Base-by-base conservation (phyloP, 257 asterid genomes). In the Paraleonurus japonicus region DNA sequence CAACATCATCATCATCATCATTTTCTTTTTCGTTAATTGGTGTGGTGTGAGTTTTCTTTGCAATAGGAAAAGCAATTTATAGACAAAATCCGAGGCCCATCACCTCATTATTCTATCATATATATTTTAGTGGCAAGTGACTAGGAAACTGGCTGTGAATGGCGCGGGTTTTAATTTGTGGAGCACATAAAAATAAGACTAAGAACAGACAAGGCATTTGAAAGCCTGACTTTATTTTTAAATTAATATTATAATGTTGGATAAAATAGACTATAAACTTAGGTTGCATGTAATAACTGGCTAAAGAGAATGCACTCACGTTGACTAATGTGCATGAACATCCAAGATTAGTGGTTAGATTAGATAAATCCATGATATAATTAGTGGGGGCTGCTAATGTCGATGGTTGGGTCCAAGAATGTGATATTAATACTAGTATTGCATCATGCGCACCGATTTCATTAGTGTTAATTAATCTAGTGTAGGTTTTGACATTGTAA, bases 311-410 rank as follows among this genome's bases (percentile, higher is more conserved):
- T 71, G 79, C 69, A 77, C n/a, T 62, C 54, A 16, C 60, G 67
- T 86, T 86, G 92, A 86, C 93, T 89, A 81, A 2, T 50, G 71
- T 53, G 87, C 86, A 83, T 79, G 73, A 64, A 63, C 83, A 65
- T 72, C 79, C 90, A 85, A 86, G 63, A 59, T 57, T 60, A 85
- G 89, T 82, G 63, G 89, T 85, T 86, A 66, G 74, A 30, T 71
- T 70, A 58, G 82, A 73, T 74, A 70, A 67, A 1, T 4, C 6
- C 33, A 61, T 71, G 41, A 57, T 57, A 65, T 69, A 12, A 57
- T 33, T 33, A 70, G 82, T 77, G 81, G 79, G 79, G 83, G 33
- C 70, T 69, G 11, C 55, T 50, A n/a, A 5, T 70, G 12, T 48
- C 1, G 32, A 61, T 12, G 62, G 23, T 3, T 70, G 37, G 57